Evolutionary conservation across 345 rosid genomes (phyloP), one percentile per base, ranked within the genome.

Genomic region (Eucalyptus sp.): DNA sequence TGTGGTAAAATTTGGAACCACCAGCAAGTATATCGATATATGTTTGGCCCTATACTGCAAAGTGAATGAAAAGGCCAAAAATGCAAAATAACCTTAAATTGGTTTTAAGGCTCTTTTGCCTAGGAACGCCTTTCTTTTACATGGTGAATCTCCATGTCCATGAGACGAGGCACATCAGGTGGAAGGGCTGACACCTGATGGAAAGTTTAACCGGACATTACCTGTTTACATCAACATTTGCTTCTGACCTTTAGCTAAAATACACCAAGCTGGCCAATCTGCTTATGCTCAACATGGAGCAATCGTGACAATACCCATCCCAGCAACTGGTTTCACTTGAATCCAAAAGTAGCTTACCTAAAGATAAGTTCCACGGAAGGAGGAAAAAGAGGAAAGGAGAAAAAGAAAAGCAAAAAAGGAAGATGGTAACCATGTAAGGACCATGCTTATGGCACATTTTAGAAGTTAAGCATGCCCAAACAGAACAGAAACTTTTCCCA

Each of bases 281-380:
- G 92, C 86, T 90, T 91, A 89, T 56, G 92, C 79, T 86, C 92
- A 89, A 88, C 90, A 90, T 50, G 86, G 79, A 50, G 90, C 90
- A 89, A 89, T 88, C 62, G 86, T 51, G 90, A 92, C 25, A 88
- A 88, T 89, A 89, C 68, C 86, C 89, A 92, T 92, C 89, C 92
- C 93, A 87, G 91, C 92, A 90, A 88, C 92, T 92, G 91, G 88
- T 89, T 88, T 92, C 93, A 90, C 87, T 79, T 90, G 86, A 48
- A 54, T 86, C 87, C 87, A 86, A 86, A 88, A 71, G 90, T 88
- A 90, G 91, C 90, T 90, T 87, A 86, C 90, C 91, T 84, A 87
- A 87, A 51, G 88, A 87, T 86, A 86, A 51, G 62, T 60, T 81
- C 68, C 89, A 56, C 88, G 64, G n/a, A 50, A n/a, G 43, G 33